phyloP scores from a whole-genome alignment of 1,284 basidiomycete species.

The Pyrrhoderma noxium region DNA sequence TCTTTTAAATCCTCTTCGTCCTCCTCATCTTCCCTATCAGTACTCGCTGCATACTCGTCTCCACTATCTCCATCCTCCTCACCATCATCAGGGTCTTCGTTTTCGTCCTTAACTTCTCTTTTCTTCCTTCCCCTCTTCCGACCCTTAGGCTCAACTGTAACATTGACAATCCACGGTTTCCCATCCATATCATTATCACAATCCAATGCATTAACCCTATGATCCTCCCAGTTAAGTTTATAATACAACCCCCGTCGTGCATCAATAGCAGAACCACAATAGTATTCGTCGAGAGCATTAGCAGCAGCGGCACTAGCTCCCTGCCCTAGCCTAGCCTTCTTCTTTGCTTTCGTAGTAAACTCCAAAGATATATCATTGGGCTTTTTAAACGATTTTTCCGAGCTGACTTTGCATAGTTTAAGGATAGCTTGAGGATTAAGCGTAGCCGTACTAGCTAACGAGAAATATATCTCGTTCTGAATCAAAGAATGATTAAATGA shows the following conservation, averaged over 20 bases:
- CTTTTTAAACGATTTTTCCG: slow-evolving; percentile 10
- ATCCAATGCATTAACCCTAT: slow-evolving; percentile 34
- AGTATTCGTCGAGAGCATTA: slow-evolving; percentile 33
- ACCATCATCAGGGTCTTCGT: slow-evolving; percentile 1
- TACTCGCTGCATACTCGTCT: slow-evolving; percentile 15
- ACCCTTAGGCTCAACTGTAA: not conserved
- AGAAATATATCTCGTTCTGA: slow-evolving; percentile 67
- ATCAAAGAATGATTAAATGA: slow-evolving; percentile 9
- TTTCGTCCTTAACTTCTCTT: not conserved
- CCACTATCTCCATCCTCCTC: slow-evolving; percentile 15
- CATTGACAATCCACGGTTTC: slow-evolving; percentile 5
- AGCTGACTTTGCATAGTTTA: slow-evolving; percentile 43
- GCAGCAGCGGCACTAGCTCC: no score
- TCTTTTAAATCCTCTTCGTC: no score
- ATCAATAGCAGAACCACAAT: slow-evolving; percentile 54
- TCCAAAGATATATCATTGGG: no score
- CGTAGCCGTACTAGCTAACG: slow-evolving; percentile 40
- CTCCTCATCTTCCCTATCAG: slow-evolving; percentile 19
- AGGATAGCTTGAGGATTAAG: slow-evolving; percentile 45
- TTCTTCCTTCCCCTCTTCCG: no score
- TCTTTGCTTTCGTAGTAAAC: slow-evolving; percentile 4
- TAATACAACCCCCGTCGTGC: slow-evolving; percentile 55
- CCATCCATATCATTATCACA: slow-evolving; percentile 18
- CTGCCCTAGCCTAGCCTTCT: slow-evolving; percentile 1
- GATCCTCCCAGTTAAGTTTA: slow-evolving; percentile 48